Conservation (phyloP, 805 yeast genomes). For the Wickerhamomyces sydowiorum region DNA sequence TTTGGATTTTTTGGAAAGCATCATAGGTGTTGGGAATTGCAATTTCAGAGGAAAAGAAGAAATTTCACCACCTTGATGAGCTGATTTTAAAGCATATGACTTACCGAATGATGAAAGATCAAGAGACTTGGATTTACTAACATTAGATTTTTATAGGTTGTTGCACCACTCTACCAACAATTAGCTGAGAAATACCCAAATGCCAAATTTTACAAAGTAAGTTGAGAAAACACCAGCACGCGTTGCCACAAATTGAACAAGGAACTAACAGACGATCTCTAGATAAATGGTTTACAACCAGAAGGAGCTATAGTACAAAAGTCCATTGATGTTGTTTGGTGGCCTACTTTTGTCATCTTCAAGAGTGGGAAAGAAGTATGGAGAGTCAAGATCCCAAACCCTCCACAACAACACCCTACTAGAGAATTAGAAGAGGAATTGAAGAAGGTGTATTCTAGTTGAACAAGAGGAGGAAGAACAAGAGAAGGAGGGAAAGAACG, state of each 20-base stretch:
- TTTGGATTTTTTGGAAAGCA: not conserved
- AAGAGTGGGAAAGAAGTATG: constrained; percentile 16
- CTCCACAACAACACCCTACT: constrained; percentile 20
- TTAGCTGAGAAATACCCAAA: constrained; percentile 15
- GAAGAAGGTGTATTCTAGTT: constrained; percentile 13
- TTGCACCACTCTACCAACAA: constrained; percentile 17
- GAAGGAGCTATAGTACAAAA: constrained; percentile 15
- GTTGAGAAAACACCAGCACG: not conserved
- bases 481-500: no score
- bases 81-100: no score
- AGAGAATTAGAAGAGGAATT: constrained; percentile 16
- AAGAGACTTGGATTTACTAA: no score
- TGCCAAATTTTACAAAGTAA: constrained; percentile 12
- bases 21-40: not conserved
- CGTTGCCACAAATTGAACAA: not conserved
- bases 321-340: constrained; percentile 20
- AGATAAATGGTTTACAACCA: constrained; percentile 17
- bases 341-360: constrained; percentile 23
- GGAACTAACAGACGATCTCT: not conserved
- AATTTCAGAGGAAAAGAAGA: no score
- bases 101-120: no score
- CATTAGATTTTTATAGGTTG: constrained; percentile 5
- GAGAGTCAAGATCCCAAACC: constrained; percentile 23
- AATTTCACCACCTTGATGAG: no score
- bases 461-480: no score